A percentile compares a stretch with the other conserved stretches of the same genome.
Evolutionary conservation across 2,329 filamentous ascomycete species (phyloP).

Genomic region (Sporothrix globosa): DNA sequence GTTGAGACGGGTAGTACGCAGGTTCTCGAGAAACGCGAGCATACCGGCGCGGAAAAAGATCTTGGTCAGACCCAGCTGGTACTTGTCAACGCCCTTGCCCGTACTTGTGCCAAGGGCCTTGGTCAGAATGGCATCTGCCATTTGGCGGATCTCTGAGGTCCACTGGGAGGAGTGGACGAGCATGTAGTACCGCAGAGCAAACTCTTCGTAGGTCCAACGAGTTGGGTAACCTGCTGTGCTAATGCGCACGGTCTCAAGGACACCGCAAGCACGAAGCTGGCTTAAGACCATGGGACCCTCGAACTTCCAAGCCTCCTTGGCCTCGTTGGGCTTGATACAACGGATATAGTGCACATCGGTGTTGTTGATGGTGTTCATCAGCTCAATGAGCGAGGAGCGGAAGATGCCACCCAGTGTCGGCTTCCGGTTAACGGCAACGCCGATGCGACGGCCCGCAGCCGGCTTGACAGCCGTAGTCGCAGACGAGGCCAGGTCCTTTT

Average conservation of each 20-base stretch:
- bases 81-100: constrained; percentile 81
- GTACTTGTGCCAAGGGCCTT: constrained; percentile 82
- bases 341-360: constrained; percentile 99
- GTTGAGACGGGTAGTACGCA: constrained; percentile 86
- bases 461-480: constrained; percentile 75
- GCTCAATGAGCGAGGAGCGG: constrained; percentile 95
- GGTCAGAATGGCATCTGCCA: constrained; percentile 89
- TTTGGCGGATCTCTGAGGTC: constrained; percentile 90
- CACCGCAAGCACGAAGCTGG: constrained; percentile 96
- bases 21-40: constrained; percentile 95
- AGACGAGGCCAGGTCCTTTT: constrained; percentile 76
- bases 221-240: constrained; percentile 97
- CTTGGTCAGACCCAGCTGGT: constrained; percentile 95
- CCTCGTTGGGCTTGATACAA: constrained; percentile 98
- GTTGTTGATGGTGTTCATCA: constrained; percentile 97
- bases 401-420: constrained; percentile 98
- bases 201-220: constrained; percentile 98
- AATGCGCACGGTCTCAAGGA: constrained; percentile 96
- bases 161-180: constrained; percentile 85
- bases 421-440: constrained; percentile 91
- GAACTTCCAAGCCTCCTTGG: constrained; percentile 95
- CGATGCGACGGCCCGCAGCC: constrained; percentile 80
- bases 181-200: constrained; percentile 98
- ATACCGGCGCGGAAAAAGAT: constrained; percentile 99
- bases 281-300: constrained; percentile 98